These are phyloP conservation scores for Crinitomyces ghanaensis DNA, from an alignment of 805 yeast species.

Conservation along the genomic window DNA sequence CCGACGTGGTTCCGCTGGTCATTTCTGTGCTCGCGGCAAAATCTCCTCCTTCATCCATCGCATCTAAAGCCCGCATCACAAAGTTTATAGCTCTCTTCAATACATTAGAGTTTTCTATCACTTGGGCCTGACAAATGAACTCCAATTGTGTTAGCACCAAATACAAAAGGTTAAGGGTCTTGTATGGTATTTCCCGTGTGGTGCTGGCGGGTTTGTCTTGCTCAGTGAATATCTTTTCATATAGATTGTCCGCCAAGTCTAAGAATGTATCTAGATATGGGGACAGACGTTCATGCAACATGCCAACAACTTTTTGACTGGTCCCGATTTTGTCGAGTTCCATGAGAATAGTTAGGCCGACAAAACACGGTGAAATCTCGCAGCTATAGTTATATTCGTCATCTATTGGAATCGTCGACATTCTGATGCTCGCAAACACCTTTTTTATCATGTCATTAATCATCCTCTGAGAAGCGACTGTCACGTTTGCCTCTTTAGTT, in stretches of 20 bases:
- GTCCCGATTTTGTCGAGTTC: slow-evolving; percentile 6
- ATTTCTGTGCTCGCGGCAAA: not conserved
- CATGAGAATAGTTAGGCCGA: slow-evolving; percentile 7
- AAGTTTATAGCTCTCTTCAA: too few relatives aligned
- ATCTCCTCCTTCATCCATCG: not conserved
- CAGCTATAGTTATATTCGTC: not conserved
- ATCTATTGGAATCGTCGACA: too few relatives aligned
- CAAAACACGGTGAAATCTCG: slow-evolving; percentile 6
- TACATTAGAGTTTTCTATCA: too few relatives aligned
- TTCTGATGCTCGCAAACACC: too few relatives aligned
- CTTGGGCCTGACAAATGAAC: slow-evolving; percentile 4
- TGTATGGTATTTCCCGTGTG: not conserved
- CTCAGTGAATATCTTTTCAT: not conserved
- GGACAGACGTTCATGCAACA: slow-evolving; percentile 2
- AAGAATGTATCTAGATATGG: not conserved
- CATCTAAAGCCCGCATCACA: not conserved
- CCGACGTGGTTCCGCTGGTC: not conserved
- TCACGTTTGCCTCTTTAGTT: not conserved
- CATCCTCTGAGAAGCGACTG: not conserved
- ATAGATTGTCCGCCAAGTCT: not conserved
- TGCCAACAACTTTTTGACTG: slow-evolving; percentile 1
- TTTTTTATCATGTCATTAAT: slow-evolving; percentile 1
- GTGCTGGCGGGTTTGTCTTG: not conserved
- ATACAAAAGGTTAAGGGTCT: not conserved
- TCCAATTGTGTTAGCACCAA: slow-evolving; percentile 5